Evolutionary conservation across 2,329 filamentous ascomycete species (phyloP), one percentile per base, ranked within the genome.

Genomic region (Diaporthe citrichinensis): DNA sequence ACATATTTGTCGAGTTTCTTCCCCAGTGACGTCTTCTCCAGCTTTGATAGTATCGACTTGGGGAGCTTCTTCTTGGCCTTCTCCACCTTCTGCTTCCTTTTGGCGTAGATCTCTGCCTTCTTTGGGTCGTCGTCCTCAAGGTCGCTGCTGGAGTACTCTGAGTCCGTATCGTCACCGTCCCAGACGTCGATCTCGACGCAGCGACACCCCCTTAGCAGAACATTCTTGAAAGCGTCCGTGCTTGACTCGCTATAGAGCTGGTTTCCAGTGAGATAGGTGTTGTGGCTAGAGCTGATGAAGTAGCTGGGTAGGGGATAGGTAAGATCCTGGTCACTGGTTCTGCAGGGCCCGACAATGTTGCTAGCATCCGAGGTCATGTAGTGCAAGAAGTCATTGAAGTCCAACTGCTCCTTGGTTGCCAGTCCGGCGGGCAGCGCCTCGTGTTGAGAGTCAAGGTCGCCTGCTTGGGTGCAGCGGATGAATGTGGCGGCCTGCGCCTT

Each of bases 161-260:
- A 94, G 88, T 84, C 92, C 81, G 86, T 94, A 89, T 83, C 94
- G 80, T 94, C 92, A 57, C 96, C 96, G 82, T 98, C 95, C 96
- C 96, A 98, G 80, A 97, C 97, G 81, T 98, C 96, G 76, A 98
- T 94, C 85, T 98, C 96, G 76, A 98, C 93, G 84, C 96, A 98
- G 25, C 96, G 93, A 80, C 96, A 98, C 2, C 95, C 95, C 71
- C 94, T 92, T 79, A 95, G 90, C 74, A 98, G 87, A 14, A 96
- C 95, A 69, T 93, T 93, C 78, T 95, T 95, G 86, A 98, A 98
- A 3, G 94, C 94, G 78, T 95, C 94, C 0, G 95, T 95, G 82
- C 95, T 97, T 71, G 95, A 97, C 76, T 94, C 92, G 79, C 95
- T 96, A 76, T 91, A 95, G 20, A 98, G 91, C 86, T 98, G 96